Evolutionary conservation across 805 yeast genomes (phyloP), one percentile per base, ranked within the genome.

Genomic region (Tetrapisispora arboricola): DNA sequence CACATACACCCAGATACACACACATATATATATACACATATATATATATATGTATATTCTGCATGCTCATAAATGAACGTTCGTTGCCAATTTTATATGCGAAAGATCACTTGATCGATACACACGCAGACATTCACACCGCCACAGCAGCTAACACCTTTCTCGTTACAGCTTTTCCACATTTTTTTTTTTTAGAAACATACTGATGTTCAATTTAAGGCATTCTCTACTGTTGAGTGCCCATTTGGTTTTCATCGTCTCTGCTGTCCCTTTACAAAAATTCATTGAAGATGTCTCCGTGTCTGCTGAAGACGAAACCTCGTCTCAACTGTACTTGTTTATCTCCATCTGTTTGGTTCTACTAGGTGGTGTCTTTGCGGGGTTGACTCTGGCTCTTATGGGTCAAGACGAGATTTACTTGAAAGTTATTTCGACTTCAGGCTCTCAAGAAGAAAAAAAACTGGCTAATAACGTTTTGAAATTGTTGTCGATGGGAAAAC

Each of bases 371-470:
- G 78, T 83, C n/a, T 85, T 85, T 69, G 94, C 95, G 5, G 95
- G 94, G 7, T 70, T 90, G 32, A 92, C 98, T n/a, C 68, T 90
- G 37, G 97, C 92, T 2, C 72, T 90, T 10, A 90, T 90, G 98
- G 97, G 97, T 50, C 97, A 90, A 62, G 97, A 90, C 61, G 97
- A 90, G 61, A 90, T 90, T 19, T 85, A 88, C 54, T 70, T 90
- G 46, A 90, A 85, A 61, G 98, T 90, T 11, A 81, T 90, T 46
- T 79, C 87, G 41, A 76, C 82, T 35, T 76, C 87, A n/a, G 97
- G 98, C n/a, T 78, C 80, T 12, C 60, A 70, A 1, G 49, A 56
- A 6, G 96, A 90, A 59, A 73, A 80, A 28, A 70, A 65, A 39
- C 71, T 77, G 48, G 92, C 96, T 11, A 60, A 66, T 17, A 79